These are phyloP conservation scores for Stentor roeselii DNA, from an alignment of 73 alveolate genomes.

Conservation along the genomic window DNA sequence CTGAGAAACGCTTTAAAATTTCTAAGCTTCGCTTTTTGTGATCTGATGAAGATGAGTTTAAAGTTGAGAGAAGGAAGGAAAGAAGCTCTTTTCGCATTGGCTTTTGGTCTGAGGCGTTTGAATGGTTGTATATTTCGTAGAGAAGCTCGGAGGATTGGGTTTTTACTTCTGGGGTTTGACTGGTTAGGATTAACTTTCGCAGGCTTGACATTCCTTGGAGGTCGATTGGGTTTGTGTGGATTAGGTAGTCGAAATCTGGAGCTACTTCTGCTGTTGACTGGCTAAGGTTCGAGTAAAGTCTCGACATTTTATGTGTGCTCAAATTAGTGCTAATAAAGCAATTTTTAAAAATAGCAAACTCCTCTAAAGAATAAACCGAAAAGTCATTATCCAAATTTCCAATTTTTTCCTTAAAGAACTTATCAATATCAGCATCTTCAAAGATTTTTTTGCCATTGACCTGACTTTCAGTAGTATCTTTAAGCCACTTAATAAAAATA, in stretches of 20 bases:
- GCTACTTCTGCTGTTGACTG: not conserved
- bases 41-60: constrained; percentile 21
- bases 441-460: constrained; percentile 33
- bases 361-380: constrained; percentile 53
- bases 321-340: constrained; percentile 62
- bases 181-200: constrained; percentile 47
- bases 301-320: constrained; percentile 31
- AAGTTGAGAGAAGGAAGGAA: not conserved
- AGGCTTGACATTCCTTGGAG: constrained; percentile 55
- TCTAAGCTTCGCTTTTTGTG: constrained; percentile 37
- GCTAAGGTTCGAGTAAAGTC: not conserved
- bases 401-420: constrained; percentile 60
- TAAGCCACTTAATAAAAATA: constrained; percentile 47
- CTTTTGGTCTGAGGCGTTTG: constrained; percentile 22
- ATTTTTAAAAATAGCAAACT: constrained; percentile 65
- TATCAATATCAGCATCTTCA: constrained; percentile 39
- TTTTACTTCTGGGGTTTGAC: constrained; percentile 32
- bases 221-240: constrained; percentile 37
- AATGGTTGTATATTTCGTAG: constrained; percentile 36
- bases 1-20: constrained; percentile 51
- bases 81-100: constrained; percentile 40
- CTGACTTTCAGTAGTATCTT: constrained; percentile 37
- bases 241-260: constrained; percentile 35
- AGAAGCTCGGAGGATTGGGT: constrained; percentile 49
- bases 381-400: constrained; percentile 42